Base-by-base conservation (phyloP, 805 yeast species). In the Zygosaccharomyces bailii region DNA sequence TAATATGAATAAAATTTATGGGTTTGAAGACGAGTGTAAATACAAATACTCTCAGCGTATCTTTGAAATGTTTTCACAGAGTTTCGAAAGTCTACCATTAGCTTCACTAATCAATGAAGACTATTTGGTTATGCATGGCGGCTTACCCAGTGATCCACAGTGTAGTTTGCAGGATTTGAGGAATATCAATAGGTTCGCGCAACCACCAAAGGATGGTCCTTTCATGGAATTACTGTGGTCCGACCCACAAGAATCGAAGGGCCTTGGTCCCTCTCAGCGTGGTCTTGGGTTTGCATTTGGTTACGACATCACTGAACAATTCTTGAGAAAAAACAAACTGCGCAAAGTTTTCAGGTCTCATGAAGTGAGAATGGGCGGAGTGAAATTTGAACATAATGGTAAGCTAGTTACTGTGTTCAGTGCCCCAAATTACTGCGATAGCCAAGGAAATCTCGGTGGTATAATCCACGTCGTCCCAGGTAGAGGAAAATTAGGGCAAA, bases 201-300 rank as follows among this genome's bases (percentile, higher is more conserved):
- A 87, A 66, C 98, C 98, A 19, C 91, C 95, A 35, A 78, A 83
- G 55, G 87, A 85, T 41, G 98, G 98, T 6, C 72, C 88, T 27
- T 95, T 91, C 65, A 93, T 91, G 97, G 99, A 93, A 60, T 73
- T 93, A 60, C 71, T 93, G 49, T 93, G 99, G 99, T 87, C 97
- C 0, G 99, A 93, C 66, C 99, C 99, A 1, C 97, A 89, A 65
- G 71, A 72, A 0, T 72, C 69, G 10, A 68, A 76, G 14, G 99
- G 98, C 5, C 76, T 95, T 27, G 79, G 88, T 1, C 87, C 93
- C 4, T 85, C 95, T 17, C 89, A 89, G 66, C 79, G 99, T 63
- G 99, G 99, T 34, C 80, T 91, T 45, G 98, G 98, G 23, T 78
- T 87, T 65, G 96, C 93, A 63, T 93, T 93, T 65, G 99, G 99